Percentiles rank a stretch among this genome's conserved stretches.
phyloP scores from a whole-genome alignment of 2,329 filamentous ascomycete species.

The Uncinocarpus reesii region DNA sequence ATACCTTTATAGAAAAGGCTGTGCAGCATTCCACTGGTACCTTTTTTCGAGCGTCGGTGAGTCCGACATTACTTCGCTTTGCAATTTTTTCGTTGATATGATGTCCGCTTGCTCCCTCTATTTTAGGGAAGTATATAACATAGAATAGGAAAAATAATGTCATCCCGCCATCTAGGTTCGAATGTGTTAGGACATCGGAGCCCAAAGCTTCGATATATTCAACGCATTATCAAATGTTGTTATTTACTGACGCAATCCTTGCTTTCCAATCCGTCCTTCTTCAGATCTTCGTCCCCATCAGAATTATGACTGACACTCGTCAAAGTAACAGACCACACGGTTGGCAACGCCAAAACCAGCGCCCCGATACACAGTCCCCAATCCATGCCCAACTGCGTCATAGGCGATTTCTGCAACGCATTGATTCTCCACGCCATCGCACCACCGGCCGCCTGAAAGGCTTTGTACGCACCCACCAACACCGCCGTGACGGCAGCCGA shows the following conservation, averaged over 20 bases:
- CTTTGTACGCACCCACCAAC: conserved; percentile 41
- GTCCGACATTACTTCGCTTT: no score
- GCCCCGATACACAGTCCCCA: conserved; percentile 40
- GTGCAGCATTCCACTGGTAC: neutral
- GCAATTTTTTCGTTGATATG: neutral
- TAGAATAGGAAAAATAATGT: no score
- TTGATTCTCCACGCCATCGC: conserved; percentile 42
- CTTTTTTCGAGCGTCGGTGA: neutral
- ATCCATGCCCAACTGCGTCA: conserved; percentile 39
- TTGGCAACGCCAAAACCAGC: conserved; percentile 35
- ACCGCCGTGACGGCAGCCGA: conserved; percentile 35
- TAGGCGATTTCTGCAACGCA: conserved; percentile 28
- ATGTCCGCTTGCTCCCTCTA: neutral
- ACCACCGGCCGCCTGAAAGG: conserved; percentile 36
- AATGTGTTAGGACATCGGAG: neutral
- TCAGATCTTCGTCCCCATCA: neutral
- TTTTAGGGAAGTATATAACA: no score
- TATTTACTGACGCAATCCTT: neutral
- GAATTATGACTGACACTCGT: conserved; percentile 19
- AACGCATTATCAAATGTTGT: no score
- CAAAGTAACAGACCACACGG: conserved; percentile 34
- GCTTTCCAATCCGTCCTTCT: neutral
- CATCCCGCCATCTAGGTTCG: no score
- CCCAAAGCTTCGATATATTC: neutral
- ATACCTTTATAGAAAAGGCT: no score